Evolutionary conservation across 371 early-diverging fungal species (phyloP), one percentile per base, ranked within the genome.

Genomic region (Mortierella sp.): DNA sequence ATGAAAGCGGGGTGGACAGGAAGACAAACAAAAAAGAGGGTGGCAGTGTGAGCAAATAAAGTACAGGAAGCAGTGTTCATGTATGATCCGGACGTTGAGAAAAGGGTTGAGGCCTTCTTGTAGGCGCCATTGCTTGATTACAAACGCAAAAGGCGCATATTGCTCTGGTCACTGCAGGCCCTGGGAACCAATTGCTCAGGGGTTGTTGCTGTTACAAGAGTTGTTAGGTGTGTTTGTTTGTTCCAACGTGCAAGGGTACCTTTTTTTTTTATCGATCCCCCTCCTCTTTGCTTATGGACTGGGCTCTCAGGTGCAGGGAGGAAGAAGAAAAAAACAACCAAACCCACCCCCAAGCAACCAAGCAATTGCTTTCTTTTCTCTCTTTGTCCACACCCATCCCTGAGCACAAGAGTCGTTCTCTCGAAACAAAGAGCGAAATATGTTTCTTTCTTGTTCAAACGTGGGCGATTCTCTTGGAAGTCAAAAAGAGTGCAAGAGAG

Each of bases 271-370:
- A 61, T 64, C 40, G 64, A 64, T 64, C 64, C 37, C 28, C 57
- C 28, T 31, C 61, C 14, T 61, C 48, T 46, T 28, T 64, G 67
- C 67, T 21, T 57, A 59, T 31, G 34, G 57, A 34, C 59, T 48
- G 64, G 46, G 74, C 61, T 74, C 44, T 57, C 48, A 44, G 57
- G 43, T 57, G 57, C 57, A 57, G 74, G 54, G 57, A 55, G 43
- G 19, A 59, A 40, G 24, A 57, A 14, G 43, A 44, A n/a, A 57
- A 43, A 19, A 71, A 72, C 54, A 71, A 72, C 54, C 28, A 14
- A 16, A 53, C 28, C n/a, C 19, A 26, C 72, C 24, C 34, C 37
- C 8, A 31, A 72, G 72, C 40, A 53, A 69, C n/a, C 46, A 74
- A 64, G 53, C 67, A 64, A 64, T 75, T 74, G 74, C 34, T 59